Percentiles rank a stretch among this genome's conserved stretches.
phyloP scores from a whole-genome alignment of 179 eudicot genomes.

The Amaranthus tricolor region DNA sequence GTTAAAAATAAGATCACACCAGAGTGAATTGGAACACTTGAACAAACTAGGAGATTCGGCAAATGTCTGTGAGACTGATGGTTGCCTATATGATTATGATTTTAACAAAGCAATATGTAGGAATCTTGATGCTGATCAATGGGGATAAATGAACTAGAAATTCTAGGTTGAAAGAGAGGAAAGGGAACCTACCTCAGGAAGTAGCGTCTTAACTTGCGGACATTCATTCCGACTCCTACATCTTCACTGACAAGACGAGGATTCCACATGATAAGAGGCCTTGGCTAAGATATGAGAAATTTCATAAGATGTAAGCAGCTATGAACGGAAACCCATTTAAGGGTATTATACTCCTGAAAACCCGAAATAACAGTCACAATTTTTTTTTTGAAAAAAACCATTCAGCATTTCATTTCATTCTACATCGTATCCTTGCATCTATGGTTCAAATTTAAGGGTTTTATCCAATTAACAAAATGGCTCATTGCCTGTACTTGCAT shows the following conservation, averaged over 20 bases:
- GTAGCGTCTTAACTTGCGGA: slow-evolving; percentile 63
- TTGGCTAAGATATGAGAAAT: slow-evolving; percentile 60
- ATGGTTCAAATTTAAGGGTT: neutral
- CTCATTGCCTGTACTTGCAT: too few relatives aligned
- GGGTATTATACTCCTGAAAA: neutral
- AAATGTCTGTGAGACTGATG: neutral
- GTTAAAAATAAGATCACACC: neutral
- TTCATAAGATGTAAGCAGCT: slow-evolving; percentile 9
- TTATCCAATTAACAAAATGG: neutral
- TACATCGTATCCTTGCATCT: too few relatives aligned
- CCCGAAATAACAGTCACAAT: neutral
- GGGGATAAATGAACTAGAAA: neutral
- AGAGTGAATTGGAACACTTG: neutral
- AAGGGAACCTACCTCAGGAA: slow-evolving; percentile 60
- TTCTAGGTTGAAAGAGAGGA: neutral
- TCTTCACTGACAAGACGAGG: slow-evolving; percentile 96
- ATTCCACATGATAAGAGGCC: slow-evolving; percentile 99
- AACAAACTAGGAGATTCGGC: neutral
- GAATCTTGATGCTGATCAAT: slow-evolving; percentile 2
- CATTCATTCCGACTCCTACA: slow-evolving; percentile 97
- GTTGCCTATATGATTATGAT: neutral
- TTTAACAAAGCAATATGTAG: slow-evolving; percentile 3
- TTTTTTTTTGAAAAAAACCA: neutral
- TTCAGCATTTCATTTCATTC: too few relatives aligned
- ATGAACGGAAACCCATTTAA: neutral